phyloP scores from a whole-genome alignment of 108 stramenopile species.

The Poteriospumella lacustris region DNA sequence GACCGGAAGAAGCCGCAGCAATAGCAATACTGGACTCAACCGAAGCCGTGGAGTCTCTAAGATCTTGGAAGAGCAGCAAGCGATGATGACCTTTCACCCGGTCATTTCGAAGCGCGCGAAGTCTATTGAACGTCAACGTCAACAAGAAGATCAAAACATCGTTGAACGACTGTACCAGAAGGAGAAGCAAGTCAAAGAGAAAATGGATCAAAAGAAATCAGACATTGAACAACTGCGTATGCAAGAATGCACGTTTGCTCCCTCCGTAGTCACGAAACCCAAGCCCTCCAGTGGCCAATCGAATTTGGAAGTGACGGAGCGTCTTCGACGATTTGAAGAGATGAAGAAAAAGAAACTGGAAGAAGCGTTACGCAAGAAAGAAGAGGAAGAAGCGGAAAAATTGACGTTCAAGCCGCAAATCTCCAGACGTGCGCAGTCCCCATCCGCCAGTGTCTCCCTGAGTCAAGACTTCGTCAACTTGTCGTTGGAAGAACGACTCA shows the following conservation, averaged over 20 bases:
- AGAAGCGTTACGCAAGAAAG: too few species aligned
- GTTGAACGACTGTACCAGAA: neutral
- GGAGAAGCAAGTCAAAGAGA: neutral
- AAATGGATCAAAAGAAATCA: neutral
- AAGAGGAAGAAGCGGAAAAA: too few species aligned
- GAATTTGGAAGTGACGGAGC: too few species aligned
- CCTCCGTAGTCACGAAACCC: neutral
- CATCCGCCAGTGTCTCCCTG: too few species aligned
- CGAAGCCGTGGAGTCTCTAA: too few species aligned
- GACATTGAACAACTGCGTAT: neutral
- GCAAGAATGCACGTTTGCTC: neutral
- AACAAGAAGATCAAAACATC: neutral
- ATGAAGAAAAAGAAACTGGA: too few species aligned
- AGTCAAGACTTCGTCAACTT: too few species aligned
- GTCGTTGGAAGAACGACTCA: too few species aligned
- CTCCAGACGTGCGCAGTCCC: neutral
- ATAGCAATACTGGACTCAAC: too few species aligned
- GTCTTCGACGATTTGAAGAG: too few species aligned
- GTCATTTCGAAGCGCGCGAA: neutral
- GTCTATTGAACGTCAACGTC: neutral
- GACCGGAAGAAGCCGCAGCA: too few species aligned
- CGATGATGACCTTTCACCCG: neutral
- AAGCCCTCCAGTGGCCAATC: too few species aligned
- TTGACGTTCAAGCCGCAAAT: conserved; percentile 15
- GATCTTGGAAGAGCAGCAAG: neutral